Evolutionary conservation across 2,329 filamentous ascomycete species (phyloP), one percentile per base, ranked within the genome.

Genomic region (Ophiostoma sp.): DNA sequence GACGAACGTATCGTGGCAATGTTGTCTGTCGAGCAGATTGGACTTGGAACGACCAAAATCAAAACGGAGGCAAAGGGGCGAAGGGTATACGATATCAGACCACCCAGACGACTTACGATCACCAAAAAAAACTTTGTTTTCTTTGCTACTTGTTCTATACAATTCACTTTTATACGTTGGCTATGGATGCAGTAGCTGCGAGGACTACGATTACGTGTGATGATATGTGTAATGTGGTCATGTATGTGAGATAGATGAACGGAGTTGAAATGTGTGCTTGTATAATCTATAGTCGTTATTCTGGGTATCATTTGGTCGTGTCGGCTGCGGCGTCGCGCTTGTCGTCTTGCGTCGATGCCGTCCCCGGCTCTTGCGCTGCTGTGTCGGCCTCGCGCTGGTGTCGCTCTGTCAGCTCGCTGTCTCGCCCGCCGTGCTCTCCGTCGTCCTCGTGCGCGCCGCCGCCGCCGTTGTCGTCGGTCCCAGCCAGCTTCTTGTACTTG

Each of bases 401-500:
- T 18, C 27, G 49, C 49, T 55, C 3, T 2, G 42, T 14, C n/a
- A 18, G 5, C 8, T 45, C 65, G 69, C 11, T 73, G 18, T 58
- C 18, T 12, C 52, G 18, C 3, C 64, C 64, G 7, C 70, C 70
- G 7, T 58, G 69, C 0, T 9, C 69, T 49, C 64, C 64, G 65
- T 62, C 66, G 5, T 69, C 62, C n/a, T 63, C 69, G 11, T 73
- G 71, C 1, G 71, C 72, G 14, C 71, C 66, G 5, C 72, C 47
- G 60, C 4, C 67, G n/a, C 42, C 45, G 66, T 75, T 75, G 72
- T 81, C 82, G 70, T 84, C 83, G 4, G 82, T 83, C 69, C 84
- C 83, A 3, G 82, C 84, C 1, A 91, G 77, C 74, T 83, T 83
- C 70, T 83, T 83, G 75, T 94, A 94, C 78, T 97, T 97, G 74